Percentiles rank a stretch among this genome's conserved stretches.
phyloP scores from a whole-genome alignment of 495 filamentous ascomycete genomes.

The Neurospora sp. region DNA sequence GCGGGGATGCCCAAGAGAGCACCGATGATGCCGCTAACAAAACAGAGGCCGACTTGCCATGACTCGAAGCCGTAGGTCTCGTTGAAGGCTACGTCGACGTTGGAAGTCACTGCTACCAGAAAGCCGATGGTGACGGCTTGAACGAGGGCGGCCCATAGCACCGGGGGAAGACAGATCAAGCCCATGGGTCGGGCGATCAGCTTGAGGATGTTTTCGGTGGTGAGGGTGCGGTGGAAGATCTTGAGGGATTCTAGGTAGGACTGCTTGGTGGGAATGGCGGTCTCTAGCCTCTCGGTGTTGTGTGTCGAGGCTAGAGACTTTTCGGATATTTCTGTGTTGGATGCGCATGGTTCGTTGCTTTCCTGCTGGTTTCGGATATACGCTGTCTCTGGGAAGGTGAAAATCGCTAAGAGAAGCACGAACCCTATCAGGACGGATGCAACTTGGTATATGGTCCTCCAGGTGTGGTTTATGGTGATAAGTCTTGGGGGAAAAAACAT shows the following conservation, averaged over 20 bases:
- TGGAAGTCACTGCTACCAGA: slow-evolving; percentile 43
- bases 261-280: slow-evolving; percentile 7
- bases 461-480: slow-evolving; percentile 38
- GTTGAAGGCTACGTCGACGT: slow-evolving; percentile 37
- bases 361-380: slow-evolving; percentile 19
- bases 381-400: slow-evolving; percentile 46
- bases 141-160: slow-evolving; percentile 41
- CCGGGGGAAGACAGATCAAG: slow-evolving; percentile 37
- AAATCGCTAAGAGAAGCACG: slow-evolving; percentile 34
- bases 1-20: slow-evolving; percentile 36
- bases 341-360: not conserved
- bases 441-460: slow-evolving; percentile 44
- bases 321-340: not conserved
- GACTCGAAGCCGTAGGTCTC: slow-evolving; percentile 34
- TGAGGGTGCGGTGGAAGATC: slow-evolving; percentile 29
- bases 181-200: slow-evolving; percentile 39
- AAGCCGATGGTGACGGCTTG: slow-evolving; percentile 44
- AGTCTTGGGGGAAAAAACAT: slow-evolving; percentile 15
- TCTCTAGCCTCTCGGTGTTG: not conserved
- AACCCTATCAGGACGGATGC: slow-evolving; percentile 34
- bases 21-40: slow-evolving; percentile 39
- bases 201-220: slow-evolving; percentile 34
- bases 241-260: slow-evolving; percentile 27
- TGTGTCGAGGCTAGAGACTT: not conserved
- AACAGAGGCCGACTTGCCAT: slow-evolving; percentile 42